These are phyloP conservation scores for Cystobasidium pallidum DNA, from an alignment of 1,284 basidiomycete genomes.

Conservation along the genomic window DNA sequence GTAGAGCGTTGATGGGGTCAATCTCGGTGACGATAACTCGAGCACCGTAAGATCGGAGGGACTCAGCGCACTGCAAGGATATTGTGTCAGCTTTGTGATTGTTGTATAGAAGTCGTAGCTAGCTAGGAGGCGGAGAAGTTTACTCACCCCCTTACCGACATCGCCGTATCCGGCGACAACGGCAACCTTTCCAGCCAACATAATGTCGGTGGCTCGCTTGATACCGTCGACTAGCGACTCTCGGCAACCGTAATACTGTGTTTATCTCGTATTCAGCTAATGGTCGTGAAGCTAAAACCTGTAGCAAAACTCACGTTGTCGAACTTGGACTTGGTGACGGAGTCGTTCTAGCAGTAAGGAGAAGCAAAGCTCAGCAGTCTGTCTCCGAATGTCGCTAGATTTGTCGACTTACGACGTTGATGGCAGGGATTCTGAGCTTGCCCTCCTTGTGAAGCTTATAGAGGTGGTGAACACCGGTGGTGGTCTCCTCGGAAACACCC, in stretches of 20 bases:
- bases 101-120: too few relatives aligned
- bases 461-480: constrained; percentile 98
- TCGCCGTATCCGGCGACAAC: constrained; percentile 99
- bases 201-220: constrained; percentile 99
- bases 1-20: constrained; percentile 99
- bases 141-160: constrained; percentile 93
- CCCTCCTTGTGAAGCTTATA: constrained; percentile 97
- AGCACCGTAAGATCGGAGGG: constrained; percentile 92
- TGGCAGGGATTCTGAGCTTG: constrained; percentile 94
- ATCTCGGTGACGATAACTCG: constrained; percentile 97
- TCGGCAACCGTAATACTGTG: constrained; percentile 89
- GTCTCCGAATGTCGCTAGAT: not conserved
- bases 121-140: not conserved
- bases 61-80: constrained; percentile 82
- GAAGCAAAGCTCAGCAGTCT: not conserved
- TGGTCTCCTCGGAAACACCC: constrained; percentile 98
- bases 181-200: constrained; percentile 99
- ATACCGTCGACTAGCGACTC: constrained; percentile 99
- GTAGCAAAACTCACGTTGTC: constrained; percentile 61
- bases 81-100: not conserved
- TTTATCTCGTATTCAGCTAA: not conserved
- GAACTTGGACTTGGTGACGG: constrained; percentile 99
- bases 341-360: constrained; percentile 63
- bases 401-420: constrained; percentile 80
- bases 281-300: too few relatives aligned